A percentile compares a stretch with the other conserved stretches of the same genome.
Evolutionary conservation across 208 protist species (phyloP).

Genomic region (Leishmania mexicana): DNA sequence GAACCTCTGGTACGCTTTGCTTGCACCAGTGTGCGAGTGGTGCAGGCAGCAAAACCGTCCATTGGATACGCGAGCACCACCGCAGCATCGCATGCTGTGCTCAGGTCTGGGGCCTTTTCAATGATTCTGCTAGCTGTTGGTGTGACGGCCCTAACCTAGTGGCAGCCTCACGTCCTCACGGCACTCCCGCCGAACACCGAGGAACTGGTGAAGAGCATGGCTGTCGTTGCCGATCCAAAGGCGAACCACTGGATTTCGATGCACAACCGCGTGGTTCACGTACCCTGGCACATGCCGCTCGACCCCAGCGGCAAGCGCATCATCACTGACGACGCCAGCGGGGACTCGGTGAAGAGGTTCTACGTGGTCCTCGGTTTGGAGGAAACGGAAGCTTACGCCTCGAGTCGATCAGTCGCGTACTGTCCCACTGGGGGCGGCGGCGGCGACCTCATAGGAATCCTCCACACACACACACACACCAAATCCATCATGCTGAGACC

Average conservation of each 20-base stretch:
- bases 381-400: constrained; percentile 65
- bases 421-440: constrained; percentile 6
- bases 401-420: constrained; percentile 49
- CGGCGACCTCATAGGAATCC: not conserved
- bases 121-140: not conserved
- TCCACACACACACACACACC: not conserved
- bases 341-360: constrained; percentile 65
- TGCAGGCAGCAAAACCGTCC: not conserved
- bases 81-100: not conserved
- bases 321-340: constrained; percentile 62
- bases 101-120: not conserved
- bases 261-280: constrained; percentile 52
- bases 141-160: too few relatives aligned
- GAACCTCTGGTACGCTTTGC: not conserved
- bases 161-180: not conserved
- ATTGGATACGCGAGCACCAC: not conserved
- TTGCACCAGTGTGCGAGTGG: not conserved
- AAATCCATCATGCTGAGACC: not conserved
- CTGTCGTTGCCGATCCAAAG: not conserved
- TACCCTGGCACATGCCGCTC: constrained; percentile 53
- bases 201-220: not conserved
- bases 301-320: constrained; percentile 66
- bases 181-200: not conserved
- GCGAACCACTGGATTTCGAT: constrained; percentile 55
- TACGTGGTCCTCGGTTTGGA: constrained; percentile 47